Evolutionary conservation across 2,329 filamentous ascomycete species (phyloP).

Genomic region (Cladosporium sphaerospermum): DNA sequence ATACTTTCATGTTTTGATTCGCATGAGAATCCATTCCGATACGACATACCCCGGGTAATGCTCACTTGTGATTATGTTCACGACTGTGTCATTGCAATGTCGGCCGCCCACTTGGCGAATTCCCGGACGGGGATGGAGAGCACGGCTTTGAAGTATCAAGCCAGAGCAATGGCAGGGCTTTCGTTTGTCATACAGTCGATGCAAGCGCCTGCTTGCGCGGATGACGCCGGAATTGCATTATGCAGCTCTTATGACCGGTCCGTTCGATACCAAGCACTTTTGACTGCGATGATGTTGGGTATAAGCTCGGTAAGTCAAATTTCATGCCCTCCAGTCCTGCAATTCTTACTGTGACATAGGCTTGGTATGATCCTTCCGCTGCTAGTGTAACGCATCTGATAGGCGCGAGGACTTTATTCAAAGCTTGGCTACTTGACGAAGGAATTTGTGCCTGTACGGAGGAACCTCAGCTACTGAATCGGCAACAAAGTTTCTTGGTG

Average conservation of each 20-base stretch:
- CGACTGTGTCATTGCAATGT: neutral
- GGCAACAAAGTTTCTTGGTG: slow-evolving; percentile 16
- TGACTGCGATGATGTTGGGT: neutral
- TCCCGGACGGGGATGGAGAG: neutral
- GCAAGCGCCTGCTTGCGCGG: neutral
- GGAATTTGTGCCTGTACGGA: neutral
- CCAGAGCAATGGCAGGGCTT: neutral
- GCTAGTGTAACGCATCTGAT: slow-evolving; percentile 12
- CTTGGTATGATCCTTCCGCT: slow-evolving; percentile 12
- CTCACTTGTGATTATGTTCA: neutral
- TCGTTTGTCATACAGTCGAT: neutral
- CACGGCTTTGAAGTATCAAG: neutral
- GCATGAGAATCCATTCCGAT: neutral
- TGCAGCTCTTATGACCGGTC: neutral
- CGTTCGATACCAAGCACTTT: neutral
- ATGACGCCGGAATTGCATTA: too few species aligned
- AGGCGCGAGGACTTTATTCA: slow-evolving; percentile 13
- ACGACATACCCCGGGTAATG: neutral
- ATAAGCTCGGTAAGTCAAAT: neutral
- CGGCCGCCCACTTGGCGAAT: neutral
- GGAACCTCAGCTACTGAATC: slow-evolving; percentile 6
- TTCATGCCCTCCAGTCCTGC: neutral
- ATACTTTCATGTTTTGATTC: neutral
- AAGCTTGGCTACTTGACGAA: slow-evolving; percentile 10
- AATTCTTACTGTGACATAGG: neutral